Base-by-base conservation (phyloP, 345 rosid genomes). In the Pistacia atlantica region DNA sequence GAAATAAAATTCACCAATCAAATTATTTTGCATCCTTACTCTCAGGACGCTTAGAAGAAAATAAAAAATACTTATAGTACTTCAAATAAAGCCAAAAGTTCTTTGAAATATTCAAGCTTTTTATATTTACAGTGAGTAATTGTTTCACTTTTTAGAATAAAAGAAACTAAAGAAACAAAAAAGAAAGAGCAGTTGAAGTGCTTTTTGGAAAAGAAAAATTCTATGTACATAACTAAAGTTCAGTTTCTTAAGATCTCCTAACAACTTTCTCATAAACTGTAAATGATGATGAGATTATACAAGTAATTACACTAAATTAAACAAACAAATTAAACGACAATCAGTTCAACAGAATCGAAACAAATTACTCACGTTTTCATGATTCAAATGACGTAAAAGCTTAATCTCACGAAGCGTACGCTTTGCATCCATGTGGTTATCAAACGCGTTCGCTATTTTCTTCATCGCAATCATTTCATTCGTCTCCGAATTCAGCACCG, bases 331-430 rank as follows among this genome's bases (percentile, higher is more conserved):
- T 1, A 7, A 69, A 57, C 33, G 12, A 38, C 38, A 45, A 57
- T 13, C 18, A 37, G 2, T 6, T 48, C 3, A 63, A 51, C 3
- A 33, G 71, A 25, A 25, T 13, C 18, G 1, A 49, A 9, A 35
- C 20, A 20, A 68, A 25, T 55, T 0, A 75, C 91, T 82, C 35
- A 97, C 99, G 77, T 94, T 97, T 82, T 97, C 99, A 69, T 94
- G 98, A 87, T 92, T 94, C n/a, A 97, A 84, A 82, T 97, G 99
- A 38, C 92, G 97, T 75, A 97, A 92, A 61, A 97, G 94, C 87
- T 92, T 97, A 64, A 94, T 97, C 83, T 97, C 99, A 16, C 98
- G 95, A 79, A 94, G 99, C 62, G 99, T 94, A 11, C 99, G 99
- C 82, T 97, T 94, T 28, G 98, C 94, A 60, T 97, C 99, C 98